These are phyloP conservation scores for Pythium oligandrum DNA, from an alignment of 352 stramenopile species.

Conservation along the genomic window DNA sequence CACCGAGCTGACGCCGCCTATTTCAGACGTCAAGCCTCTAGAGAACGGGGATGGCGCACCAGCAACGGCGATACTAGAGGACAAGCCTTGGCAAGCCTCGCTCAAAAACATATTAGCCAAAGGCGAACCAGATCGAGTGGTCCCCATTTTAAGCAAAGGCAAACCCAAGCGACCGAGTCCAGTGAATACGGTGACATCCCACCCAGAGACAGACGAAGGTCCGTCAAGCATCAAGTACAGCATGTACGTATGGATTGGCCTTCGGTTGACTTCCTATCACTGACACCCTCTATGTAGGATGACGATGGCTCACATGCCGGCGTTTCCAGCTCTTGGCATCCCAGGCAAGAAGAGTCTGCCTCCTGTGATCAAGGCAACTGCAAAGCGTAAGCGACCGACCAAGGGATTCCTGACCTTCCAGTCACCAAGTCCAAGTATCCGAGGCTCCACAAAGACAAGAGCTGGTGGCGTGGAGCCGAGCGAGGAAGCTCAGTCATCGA, in stretches of 20 bases:
- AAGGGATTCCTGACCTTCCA: no score
- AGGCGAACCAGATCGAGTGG: constrained; percentile 17
- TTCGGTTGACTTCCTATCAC: no score
- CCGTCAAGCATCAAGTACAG: no score
- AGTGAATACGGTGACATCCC: background rate
- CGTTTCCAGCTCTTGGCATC: constrained; percentile 54
- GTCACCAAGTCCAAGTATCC: background rate
- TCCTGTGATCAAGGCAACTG: constrained; percentile 5
- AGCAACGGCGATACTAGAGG: background rate
- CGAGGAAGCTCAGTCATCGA: no score
- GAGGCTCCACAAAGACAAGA: constrained; percentile 1
- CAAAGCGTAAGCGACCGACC: constrained; percentile 20
- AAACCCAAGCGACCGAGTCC: no score
- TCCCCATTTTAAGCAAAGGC: background rate
- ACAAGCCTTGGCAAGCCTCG: constrained; percentile 48
- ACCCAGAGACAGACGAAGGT: background rate
- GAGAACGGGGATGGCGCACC: no score
- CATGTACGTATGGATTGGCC: no score
- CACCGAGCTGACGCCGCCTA: no score
- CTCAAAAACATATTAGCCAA: constrained; percentile 54
- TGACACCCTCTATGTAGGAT: no score
- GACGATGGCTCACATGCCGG: constrained; percentile 17
- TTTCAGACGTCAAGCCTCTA: no score
- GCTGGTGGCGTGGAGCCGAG: background rate
- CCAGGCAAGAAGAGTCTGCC: constrained; percentile 26